A percentile compares a stretch with the other conserved stretches of the same genome.
Conservation (phyloP, 1,139 yeast species). For the Geotrichum candidum region DNA sequence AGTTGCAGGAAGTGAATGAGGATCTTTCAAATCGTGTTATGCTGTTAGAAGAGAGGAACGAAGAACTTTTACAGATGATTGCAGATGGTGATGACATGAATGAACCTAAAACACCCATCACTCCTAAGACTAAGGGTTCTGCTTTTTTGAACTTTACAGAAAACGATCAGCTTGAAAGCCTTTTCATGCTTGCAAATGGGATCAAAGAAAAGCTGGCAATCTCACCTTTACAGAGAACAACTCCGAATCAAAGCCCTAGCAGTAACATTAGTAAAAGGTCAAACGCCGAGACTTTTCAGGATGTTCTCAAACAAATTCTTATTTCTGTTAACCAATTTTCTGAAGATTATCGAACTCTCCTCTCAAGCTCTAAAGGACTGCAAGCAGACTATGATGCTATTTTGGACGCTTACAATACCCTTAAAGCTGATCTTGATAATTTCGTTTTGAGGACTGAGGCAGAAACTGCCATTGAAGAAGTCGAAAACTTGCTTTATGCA, state of each 20-base stretch:
- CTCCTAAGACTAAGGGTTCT: background rate
- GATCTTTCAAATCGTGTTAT: slow-evolving; percentile 1
- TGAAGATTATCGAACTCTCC: background rate
- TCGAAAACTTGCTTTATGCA: slow-evolving; percentile 9
- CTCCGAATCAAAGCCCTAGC: background rate
- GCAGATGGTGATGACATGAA: background rate
- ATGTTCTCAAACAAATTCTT: background rate
- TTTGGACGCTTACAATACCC: background rate
- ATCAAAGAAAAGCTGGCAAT: slow-evolving; percentile 1
- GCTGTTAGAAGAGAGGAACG: slow-evolving; percentile 2
- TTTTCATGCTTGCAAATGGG: background rate
- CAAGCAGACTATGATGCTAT: slow-evolving; percentile 7
- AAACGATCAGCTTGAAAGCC: background rate
- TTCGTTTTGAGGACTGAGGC: slow-evolving; percentile 6
- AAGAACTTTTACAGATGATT: background rate
- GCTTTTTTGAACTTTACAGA: background rate
- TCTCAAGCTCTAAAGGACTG: background rate
- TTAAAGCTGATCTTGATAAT: slow-evolving; percentile 5
- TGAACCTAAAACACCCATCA: background rate
- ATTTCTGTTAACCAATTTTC: slow-evolving; percentile 1
- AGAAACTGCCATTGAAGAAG: slow-evolving; percentile 9
- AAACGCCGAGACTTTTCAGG: slow-evolving; percentile 1
- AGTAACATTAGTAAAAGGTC: background rate
- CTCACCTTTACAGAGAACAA: background rate
- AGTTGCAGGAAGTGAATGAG: slow-evolving; percentile 3